Base-by-base conservation (phyloP, 2,329 filamentous ascomycete genomes). In the Metarhizium brunneum region DNA sequence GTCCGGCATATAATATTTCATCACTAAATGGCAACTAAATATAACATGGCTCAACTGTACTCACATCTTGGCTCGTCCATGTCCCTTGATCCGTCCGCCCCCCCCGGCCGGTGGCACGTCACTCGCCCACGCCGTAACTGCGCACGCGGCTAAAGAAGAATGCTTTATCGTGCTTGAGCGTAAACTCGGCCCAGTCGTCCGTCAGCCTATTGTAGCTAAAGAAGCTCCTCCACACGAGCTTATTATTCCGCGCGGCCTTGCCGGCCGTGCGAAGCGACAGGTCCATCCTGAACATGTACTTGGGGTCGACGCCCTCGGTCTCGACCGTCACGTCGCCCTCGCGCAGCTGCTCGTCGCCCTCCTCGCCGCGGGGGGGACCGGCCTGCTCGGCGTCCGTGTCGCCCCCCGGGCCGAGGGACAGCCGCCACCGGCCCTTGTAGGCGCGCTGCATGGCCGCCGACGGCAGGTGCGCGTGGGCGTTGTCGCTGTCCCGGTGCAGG, bases 181-280 rank as follows among this genome's bases (percentile, higher is more conserved):
- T 69, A 70, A 97, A 97, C 71, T 89, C 87, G 4, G 79, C 89
- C 88, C 89, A 94, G 70, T 96, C 92, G 68, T 95, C 91, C 7
- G 90, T 95, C 65, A 95, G 70, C 62, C 82, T 81, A 67, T 97
- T 95, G 67, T 95, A 92, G 73, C 86, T 92, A 83, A 90, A 95
- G 68, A 92, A 96, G 1, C 88, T 87, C 64, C 87, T 87, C 92
- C 94, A 99, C 0, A 77, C 74, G 52, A 99, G 72, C 71, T 95
- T 96, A 59, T 92, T 96, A 65, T 95, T 96, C 66, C 84, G 83
- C 0, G 84, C 76, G 0, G 78, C 80, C 60, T 78, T 81, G 13
- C 82, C 80, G 0, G 85, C 82, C 60, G 78, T 84, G 1, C 83
- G 82, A 35, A 97, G 68, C 6, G 81, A 77, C 35, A 99, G 71